phyloP scores from a whole-genome alignment of 352 stramenopile species.

The Phytopythium kandeliae region DNA sequence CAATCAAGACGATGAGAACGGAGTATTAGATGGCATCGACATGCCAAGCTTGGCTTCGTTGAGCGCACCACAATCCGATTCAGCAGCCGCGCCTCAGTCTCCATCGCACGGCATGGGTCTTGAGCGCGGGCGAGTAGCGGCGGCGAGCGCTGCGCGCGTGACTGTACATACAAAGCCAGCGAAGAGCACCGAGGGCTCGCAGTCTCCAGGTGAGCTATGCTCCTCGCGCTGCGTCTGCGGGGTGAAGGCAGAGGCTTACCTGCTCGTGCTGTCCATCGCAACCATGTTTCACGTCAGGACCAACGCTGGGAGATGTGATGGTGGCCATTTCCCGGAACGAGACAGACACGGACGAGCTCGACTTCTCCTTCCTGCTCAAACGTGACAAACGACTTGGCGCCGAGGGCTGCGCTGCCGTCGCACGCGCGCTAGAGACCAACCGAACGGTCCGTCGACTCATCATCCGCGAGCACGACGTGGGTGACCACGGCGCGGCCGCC shows the following conservation, averaged over 20 bases:
- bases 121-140: neutral
- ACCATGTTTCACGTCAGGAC: constrained; percentile 13
- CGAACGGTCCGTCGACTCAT: constrained; percentile 54
- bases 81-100: neutral
- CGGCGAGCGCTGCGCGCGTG: neutral
- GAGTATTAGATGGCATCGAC: neutral
- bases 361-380: constrained; percentile 57
- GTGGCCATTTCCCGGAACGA: constrained; percentile 54
- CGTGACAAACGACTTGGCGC: constrained; percentile 49
- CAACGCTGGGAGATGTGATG: constrained; percentile 50
- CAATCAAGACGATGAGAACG: neutral
- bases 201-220: neutral
- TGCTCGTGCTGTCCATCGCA: neutral
- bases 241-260: neutral
- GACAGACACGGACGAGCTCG: constrained; percentile 54
- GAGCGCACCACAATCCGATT: neutral
- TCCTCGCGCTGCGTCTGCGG: neutral
- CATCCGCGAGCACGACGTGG: constrained; percentile 65
- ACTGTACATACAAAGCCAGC: neutral
- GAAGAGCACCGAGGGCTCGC: neutral
- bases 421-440: constrained; percentile 58
- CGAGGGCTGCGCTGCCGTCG: constrained; percentile 50
- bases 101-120: neutral
- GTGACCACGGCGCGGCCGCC: constrained; percentile 48
- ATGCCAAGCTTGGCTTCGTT: neutral